Conservation (phyloP, 1,284 basidiomycete genomes). For the Pseudozyma sp. region DNA sequence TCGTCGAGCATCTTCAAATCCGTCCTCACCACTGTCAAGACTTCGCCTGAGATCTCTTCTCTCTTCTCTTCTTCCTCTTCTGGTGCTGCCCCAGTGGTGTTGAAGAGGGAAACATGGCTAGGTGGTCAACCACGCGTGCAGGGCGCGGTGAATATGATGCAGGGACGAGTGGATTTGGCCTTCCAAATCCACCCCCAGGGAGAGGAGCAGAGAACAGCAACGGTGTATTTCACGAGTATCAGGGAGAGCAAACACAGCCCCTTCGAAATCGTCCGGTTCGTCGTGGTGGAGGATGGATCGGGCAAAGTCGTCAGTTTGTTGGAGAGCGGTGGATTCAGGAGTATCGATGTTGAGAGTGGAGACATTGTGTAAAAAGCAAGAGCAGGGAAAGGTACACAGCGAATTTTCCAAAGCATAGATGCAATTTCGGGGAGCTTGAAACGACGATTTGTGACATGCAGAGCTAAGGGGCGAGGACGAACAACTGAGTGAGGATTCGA, state of each 20-base stretch:
- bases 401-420: background rate
- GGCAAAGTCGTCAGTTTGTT: conserved; percentile 33
- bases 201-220: background rate
- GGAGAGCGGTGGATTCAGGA: background rate
- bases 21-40: conserved; percentile 49
- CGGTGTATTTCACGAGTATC: conserved; percentile 61
- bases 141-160: conserved; percentile 60
- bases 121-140: conserved; percentile 44
- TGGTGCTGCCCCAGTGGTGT: conserved; percentile 9
- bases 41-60: conserved; percentile 19
- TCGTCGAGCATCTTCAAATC: conserved; percentile 51
- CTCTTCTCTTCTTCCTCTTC: conserved; percentile 43
- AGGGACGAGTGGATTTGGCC: conserved; percentile 57
- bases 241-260: conserved; percentile 35
- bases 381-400: background rate
- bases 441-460: no score
- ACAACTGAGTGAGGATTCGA: no score
- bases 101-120: conserved; percentile 22
- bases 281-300: conserved; percentile 43
- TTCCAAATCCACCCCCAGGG: conserved; percentile 33
- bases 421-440: no score
- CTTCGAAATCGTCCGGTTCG: conserved; percentile 59
- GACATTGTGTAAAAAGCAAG: conserved; percentile 17
- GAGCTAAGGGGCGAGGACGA: no score
- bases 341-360: conserved; percentile 25